Conservation (phyloP, 345 rosid genomes). For the Eutrema heterophyllum region DNA sequence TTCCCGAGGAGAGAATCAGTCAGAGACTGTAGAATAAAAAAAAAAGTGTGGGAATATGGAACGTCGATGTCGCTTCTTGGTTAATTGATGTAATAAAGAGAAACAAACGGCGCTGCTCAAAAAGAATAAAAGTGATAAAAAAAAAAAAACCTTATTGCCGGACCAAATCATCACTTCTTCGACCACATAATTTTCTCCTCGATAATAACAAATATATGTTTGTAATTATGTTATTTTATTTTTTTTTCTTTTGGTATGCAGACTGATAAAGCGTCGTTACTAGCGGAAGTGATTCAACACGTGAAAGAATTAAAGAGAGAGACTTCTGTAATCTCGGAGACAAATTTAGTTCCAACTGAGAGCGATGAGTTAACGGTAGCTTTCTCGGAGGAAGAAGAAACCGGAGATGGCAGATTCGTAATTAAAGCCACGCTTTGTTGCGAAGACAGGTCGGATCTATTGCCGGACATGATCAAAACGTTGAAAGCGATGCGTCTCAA, state of each 20-base stretch:
- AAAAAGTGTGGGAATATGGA: conserved; percentile 32
- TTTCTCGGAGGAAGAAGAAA: conserved; percentile 45
- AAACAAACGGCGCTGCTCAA: conserved; percentile 58
- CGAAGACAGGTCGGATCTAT: conserved; percentile 85
- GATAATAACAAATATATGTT: conserved; percentile 12
- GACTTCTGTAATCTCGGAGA: conserved; percentile 74
- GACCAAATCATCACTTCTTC: conserved; percentile 31
- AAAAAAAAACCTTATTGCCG: conserved; percentile 39
- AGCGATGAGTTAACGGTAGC: conserved; percentile 81
- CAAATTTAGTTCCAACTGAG: conserved; percentile 81
- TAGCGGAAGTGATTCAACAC: conserved; percentile 96
- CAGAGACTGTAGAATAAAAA: conserved; percentile 26
- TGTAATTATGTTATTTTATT: background rate
- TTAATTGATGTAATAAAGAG: conserved; percentile 66
- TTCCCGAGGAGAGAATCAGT: conserved; percentile 36
- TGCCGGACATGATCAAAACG: conserved; percentile 82
- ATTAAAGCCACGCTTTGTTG: conserved; percentile 92
- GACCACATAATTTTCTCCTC: conserved; percentile 30
- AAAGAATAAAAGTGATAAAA: conserved; percentile 62
- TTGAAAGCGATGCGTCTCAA: conserved; percentile 72
- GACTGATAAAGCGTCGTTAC: conserved; percentile 98
- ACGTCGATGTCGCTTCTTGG: conserved; percentile 58
- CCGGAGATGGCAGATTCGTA: conserved; percentile 66
- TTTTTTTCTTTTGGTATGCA: conserved; percentile 10
- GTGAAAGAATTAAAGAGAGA: conserved; percentile 89